phyloP scores from a whole-genome alignment of 176 grass and related monocot species.

The Carex scoparia region DNA sequence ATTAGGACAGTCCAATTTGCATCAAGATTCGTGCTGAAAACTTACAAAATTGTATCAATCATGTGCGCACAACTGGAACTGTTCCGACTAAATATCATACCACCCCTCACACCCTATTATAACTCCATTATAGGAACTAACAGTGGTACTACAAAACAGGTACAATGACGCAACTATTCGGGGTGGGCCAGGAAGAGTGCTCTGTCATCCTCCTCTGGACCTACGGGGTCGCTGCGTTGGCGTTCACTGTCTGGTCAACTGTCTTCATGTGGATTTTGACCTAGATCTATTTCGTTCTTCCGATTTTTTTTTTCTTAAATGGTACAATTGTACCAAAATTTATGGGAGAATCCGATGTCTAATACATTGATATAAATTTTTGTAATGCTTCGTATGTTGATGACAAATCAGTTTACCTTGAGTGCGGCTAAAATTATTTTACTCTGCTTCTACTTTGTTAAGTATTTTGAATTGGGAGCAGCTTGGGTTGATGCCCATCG shows the following conservation, averaged over 20 bases:
- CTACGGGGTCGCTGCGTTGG: slow-evolving; percentile 8
- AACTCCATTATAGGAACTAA: not conserved
- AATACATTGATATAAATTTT: not conserved
- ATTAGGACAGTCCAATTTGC: no score
- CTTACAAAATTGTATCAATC: no score
- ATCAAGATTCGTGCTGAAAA: no score
- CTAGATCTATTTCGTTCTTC: not conserved
- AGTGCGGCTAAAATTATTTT: not conserved
- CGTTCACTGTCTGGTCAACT: slow-evolving; percentile 27
- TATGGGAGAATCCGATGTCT: not conserved
- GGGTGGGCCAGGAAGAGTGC: slow-evolving; percentile 33
- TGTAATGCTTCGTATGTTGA: not conserved
- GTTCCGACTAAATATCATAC: not conserved
- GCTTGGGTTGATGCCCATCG: no score
- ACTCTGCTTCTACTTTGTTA: not conserved
- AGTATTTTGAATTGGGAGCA: not conserved
- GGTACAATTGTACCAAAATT: not conserved
- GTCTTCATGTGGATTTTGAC: slow-evolving; percentile 19
- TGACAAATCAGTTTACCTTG: not conserved
- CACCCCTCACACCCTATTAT: no score
- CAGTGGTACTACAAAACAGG: not conserved
- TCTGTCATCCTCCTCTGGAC: slow-evolving; percentile 34
- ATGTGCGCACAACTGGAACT: no score
- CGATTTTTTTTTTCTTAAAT: not conserved
- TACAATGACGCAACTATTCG: slow-evolving; percentile 33